Evolutionary conservation across 306 rosid genomes (phyloP).

Genomic region (Castanospermum australe): DNA sequence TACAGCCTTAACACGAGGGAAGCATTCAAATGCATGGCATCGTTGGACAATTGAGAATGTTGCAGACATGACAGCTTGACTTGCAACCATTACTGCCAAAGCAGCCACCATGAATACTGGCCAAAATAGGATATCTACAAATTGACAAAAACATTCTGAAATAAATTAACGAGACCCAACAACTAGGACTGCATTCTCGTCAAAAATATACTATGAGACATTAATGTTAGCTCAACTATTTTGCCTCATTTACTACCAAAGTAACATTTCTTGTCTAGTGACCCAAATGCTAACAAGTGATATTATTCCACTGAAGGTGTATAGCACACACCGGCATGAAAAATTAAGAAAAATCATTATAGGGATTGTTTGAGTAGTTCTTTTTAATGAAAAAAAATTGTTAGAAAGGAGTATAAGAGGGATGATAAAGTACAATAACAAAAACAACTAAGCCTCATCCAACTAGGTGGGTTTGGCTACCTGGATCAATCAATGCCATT

Average conservation of each 20-base stretch:
- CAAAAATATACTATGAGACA: slow-evolving; percentile 1
- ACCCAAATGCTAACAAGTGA: slow-evolving; percentile 14
- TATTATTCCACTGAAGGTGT: neutral
- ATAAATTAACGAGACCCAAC: slow-evolving; percentile 10
- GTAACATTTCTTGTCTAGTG: neutral
- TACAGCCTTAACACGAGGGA: slow-evolving; percentile 84
- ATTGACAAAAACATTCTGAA: slow-evolving; percentile 41
- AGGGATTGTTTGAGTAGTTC: neutral
- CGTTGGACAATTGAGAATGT: slow-evolving; percentile 72
- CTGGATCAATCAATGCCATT: too few species aligned
- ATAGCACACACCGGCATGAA: slow-evolving; percentile 6
- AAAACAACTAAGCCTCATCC: neutral
- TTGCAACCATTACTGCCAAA: slow-evolving; percentile 66
- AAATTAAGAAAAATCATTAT: slow-evolving; percentile 13
- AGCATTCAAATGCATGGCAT: slow-evolving; percentile 77
- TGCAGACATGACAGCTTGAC: slow-evolving; percentile 75
- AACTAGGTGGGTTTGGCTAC: neutral
- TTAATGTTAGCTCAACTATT: slow-evolving; percentile 15
- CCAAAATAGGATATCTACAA: slow-evolving; percentile 76
- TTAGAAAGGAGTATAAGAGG: neutral
- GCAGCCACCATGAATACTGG: slow-evolving; percentile 69
- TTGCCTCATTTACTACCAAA: neutral
- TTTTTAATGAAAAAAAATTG: neutral
- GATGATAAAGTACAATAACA: neutral
- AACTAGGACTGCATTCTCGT: slow-evolving; percentile 13